These are phyloP conservation scores for Laetiporus sulphureus DNA, from an alignment of 1,284 basidiomycete species.

Conservation along the genomic window DNA sequence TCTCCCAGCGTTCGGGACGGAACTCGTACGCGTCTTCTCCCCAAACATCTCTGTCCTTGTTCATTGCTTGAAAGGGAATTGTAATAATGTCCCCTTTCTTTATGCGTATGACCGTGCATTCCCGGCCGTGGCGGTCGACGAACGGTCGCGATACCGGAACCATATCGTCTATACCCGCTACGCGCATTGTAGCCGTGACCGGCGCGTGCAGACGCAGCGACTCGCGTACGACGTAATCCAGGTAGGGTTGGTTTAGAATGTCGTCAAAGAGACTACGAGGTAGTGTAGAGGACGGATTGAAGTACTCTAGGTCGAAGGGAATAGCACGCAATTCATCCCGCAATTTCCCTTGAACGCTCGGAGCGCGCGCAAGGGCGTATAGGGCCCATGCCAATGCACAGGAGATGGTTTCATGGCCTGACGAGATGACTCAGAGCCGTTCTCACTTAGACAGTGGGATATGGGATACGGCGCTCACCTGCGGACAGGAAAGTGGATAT, in stretches of 20 bases:
- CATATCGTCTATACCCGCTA: slow-evolving; percentile 45
- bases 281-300: slow-evolving; percentile 17
- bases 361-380: slow-evolving; percentile 53
- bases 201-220: slow-evolving; percentile 59
- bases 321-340: slow-evolving; percentile 42
- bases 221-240: slow-evolving; percentile 63
- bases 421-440: background rate
- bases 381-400: slow-evolving; percentile 71
- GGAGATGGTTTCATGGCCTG: slow-evolving; percentile 50
- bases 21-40: slow-evolving; percentile 64
- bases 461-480: slow-evolving; percentile 22
- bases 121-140: slow-evolving; percentile 24
- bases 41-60: slow-evolving; percentile 56
- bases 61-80: slow-evolving; percentile 59
- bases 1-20: slow-evolving; percentile 56
- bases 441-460: background rate
- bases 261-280: slow-evolving; percentile 12
- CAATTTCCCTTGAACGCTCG: slow-evolving; percentile 48
- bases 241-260: slow-evolving; percentile 39
- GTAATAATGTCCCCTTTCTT: slow-evolving; percentile 53
- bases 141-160: slow-evolving; percentile 40
- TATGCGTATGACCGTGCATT: slow-evolving; percentile 38
- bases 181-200: slow-evolving; percentile 59
- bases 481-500: slow-evolving; percentile 76
- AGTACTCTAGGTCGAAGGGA: slow-evolving; percentile 12